These are phyloP conservation scores for Ophiostoma quercus DNA, from an alignment of 2,329 filamentous ascomycete genomes.

Conservation along the genomic window DNA sequence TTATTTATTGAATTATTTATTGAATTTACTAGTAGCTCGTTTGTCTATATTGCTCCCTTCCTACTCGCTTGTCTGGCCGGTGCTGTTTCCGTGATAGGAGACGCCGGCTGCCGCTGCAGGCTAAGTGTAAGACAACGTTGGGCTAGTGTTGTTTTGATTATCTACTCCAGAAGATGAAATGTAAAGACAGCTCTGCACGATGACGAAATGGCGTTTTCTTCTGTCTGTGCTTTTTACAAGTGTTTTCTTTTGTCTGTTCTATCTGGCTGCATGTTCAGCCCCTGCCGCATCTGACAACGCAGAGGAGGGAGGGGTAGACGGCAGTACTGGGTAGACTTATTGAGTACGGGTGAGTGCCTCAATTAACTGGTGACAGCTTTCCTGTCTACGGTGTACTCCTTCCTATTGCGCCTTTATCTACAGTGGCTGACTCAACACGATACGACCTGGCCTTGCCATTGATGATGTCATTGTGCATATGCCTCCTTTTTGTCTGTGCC, in stretches of 20 bases:
- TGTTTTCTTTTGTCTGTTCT: not conserved
- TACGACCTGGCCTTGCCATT: not conserved
- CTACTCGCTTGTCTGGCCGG: not conserved
- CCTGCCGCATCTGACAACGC: not conserved
- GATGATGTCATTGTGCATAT: slow-evolving; percentile 11
- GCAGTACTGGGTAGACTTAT: too few relatives aligned
- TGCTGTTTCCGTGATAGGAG: not conserved
- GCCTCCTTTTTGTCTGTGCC: not conserved
- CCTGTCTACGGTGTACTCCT: not conserved
- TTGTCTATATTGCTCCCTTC: not conserved
- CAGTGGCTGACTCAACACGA: not conserved
- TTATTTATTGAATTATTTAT: not conserved
- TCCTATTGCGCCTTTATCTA: slow-evolving; percentile 1
- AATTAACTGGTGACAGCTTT: too few relatives aligned
- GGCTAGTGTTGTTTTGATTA: too few relatives aligned
- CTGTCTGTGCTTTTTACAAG: not conserved
- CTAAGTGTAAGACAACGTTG: too few relatives aligned
- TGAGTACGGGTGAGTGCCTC: too few relatives aligned
- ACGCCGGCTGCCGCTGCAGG: not conserved
- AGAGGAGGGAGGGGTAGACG: not conserved
- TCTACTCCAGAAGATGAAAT: not conserved
- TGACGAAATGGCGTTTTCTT: slow-evolving; percentile 14
- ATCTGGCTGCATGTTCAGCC: not conserved
- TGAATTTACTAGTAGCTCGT: not conserved
- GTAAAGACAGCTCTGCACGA: slow-evolving; percentile 12